These are phyloP conservation scores for Spergularia azorica DNA, from an alignment of 179 eudicot genomes.

Conservation along the genomic window DNA sequence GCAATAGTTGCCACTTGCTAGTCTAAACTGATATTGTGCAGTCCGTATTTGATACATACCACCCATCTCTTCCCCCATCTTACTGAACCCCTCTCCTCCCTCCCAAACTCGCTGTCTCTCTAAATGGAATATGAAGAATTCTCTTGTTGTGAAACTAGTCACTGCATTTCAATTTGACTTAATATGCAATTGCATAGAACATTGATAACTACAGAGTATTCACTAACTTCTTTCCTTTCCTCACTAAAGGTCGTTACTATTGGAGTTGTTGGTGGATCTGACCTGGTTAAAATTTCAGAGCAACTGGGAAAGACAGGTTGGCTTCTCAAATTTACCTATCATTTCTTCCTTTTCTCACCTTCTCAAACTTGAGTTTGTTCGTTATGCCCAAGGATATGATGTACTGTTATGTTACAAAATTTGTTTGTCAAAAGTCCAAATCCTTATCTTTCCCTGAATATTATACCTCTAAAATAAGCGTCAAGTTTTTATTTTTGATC, in stretches of 20 bases:
- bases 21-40: too few species aligned
- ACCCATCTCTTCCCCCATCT: too few species aligned
- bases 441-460: background rate
- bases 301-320: constrained; percentile 90
- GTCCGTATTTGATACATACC: too few species aligned
- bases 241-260: constrained; percentile 70
- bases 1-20: too few species aligned
- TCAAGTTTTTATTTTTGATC: background rate
- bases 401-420: background rate
- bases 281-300: constrained; percentile 89
- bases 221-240: background rate
- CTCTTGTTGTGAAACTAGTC: too few species aligned
- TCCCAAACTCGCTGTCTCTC: too few species aligned
- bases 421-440: background rate
- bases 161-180: too few species aligned
- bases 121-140: too few species aligned
- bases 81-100: too few species aligned
- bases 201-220: background rate
- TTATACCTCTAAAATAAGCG: background rate
- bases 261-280: constrained; percentile 98
- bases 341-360: background rate
- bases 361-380: background rate
- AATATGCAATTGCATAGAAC: background rate
- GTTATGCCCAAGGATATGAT: background rate
- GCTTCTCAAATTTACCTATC: constrained; percentile 7